A percentile compares a stretch with the other conserved stretches of the same genome.
These are phyloP conservation scores for Jaltomata sinuosa DNA, from an alignment of 257 asterid genomes.

Conservation along the genomic window DNA sequence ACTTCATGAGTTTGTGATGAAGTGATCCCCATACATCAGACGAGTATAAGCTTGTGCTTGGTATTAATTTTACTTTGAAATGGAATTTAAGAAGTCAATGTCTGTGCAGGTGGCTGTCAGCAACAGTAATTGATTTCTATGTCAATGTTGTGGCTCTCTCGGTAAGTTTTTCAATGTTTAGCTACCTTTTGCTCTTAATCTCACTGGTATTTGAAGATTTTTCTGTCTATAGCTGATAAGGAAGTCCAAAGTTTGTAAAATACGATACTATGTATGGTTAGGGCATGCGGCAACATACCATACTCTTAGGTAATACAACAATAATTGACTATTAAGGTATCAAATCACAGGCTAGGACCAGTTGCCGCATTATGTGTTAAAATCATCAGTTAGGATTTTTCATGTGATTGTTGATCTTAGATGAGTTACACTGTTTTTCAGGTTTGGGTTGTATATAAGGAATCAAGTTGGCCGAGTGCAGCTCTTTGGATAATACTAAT, in stretches of 20 bases:
- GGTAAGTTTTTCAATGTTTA: conserved; percentile 30
- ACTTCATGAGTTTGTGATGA: not conserved
- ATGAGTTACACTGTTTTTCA: conserved; percentile 4
- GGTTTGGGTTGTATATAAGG: conserved; percentile 92
- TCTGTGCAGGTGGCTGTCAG: conserved; percentile 66
- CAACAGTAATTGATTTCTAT: conserved; percentile 69
- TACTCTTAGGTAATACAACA: not conserved
- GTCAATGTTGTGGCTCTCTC: conserved; percentile 42
- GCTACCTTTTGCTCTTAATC: not conserved
- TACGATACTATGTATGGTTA: not conserved
- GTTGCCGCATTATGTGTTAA: not conserved
- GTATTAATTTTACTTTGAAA: not conserved
- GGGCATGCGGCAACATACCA: not conserved
- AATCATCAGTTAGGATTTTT: not conserved
- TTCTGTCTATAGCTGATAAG: not conserved
- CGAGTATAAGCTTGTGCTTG: not conserved
- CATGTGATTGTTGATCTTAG: not conserved
- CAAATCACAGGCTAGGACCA: not conserved
- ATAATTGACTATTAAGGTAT: not conserved
- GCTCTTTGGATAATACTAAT: conserved; percentile 55
- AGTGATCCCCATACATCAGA: not conserved
- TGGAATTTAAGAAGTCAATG: not conserved
- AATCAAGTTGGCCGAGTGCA: conserved; percentile 43
- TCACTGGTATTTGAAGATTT: not conserved
- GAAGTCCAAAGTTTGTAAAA: not conserved